Base-by-base conservation (phyloP, 2,329 filamentous ascomycete genomes). In the Kalmusia sp. region DNA sequence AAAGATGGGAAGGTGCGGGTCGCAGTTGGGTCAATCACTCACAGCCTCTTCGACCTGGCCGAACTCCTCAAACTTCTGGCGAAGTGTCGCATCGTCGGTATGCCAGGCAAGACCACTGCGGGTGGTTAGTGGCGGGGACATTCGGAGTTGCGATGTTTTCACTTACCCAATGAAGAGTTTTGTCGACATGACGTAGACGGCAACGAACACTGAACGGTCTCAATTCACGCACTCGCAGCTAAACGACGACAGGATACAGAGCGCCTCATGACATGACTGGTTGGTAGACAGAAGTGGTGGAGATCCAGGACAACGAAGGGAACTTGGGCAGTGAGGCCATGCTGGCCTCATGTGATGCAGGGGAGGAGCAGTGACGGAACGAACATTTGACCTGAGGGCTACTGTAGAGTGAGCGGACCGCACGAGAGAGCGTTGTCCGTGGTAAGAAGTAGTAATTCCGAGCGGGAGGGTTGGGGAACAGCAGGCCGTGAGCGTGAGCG, bases 71-170 rank as follows among this genome's bases (percentile, higher is more conserved):
- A 99, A 99, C 78, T 96, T 96, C 73, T 89, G 81, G 71, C 91
- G 89, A 63, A 99, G 82, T 64, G 91, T 92, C 38, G 80, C 79
- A 79, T 98, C 93, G 77, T 96, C 92, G 61, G 95, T 99, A 81
- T 97, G 93, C 95, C 95, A 99, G 71, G 95, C 92, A 66, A 99
- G 92, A 84, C 95, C 95, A 73, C 93, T 96, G 71, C 34, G 11
- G n/a, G 21, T 15, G 9, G 53, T 68, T 43, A 61, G 61, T 37
- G 15, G 21, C 14, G 43, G 28, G 15, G 7, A 17, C n/a, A 24
- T 4, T 15, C 8, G 2, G 7, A 12, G 6, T 22, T 22, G 28
- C 3, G 35, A 21, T 24, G 43, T 17, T 21, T 30, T n/a, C n/a
- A 71, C 89, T 80, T 83, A 96, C 92, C 92, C 92, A 76, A 96